Conservation (phyloP, 2,329 filamentous ascomycete species). For the Pestalotiopsis sp. region DNA sequence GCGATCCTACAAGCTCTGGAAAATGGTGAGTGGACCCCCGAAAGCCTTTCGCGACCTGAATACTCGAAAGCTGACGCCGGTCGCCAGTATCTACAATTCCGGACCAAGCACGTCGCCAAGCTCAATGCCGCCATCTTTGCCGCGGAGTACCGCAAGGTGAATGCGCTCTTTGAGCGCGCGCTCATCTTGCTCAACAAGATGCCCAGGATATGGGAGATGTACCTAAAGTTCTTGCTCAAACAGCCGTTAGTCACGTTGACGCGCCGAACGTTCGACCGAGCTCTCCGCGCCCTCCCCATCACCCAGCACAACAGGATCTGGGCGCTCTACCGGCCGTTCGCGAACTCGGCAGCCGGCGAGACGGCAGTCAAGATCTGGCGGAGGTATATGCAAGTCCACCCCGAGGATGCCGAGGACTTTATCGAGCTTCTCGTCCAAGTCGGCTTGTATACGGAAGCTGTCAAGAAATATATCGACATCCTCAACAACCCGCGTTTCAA, state of each 20-base stretch:
- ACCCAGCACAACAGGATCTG: slow-evolving; percentile 97
- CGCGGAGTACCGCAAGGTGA: slow-evolving; percentile 88
- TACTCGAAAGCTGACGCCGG: slow-evolving; percentile 18
- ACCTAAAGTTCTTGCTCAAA: slow-evolving; percentile 84
- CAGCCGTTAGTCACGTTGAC: slow-evolving; percentile 91
- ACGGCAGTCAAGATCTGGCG: slow-evolving; percentile 94
- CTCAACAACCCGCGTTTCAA: slow-evolving; percentile 88
- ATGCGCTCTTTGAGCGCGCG: slow-evolving; percentile 89
- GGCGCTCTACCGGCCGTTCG: slow-evolving; percentile 88
- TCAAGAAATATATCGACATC: slow-evolving; percentile 87
- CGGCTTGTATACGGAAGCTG: slow-evolving; percentile 86
- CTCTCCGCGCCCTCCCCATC: slow-evolving; percentile 85
- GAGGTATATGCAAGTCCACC: slow-evolving; percentile 95
- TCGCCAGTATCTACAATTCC: slow-evolving; percentile 78
- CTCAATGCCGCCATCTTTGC: slow-evolving; percentile 82
- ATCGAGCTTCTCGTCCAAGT: slow-evolving; percentile 85
- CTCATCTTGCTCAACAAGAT: slow-evolving; percentile 97
- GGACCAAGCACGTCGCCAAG: slow-evolving; percentile 77
- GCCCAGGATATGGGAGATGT: slow-evolving; percentile 98
- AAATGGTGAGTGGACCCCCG: slow-evolving; percentile 63
- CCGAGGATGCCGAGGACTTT: slow-evolving; percentile 93
- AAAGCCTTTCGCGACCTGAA: slow-evolving; percentile 15
- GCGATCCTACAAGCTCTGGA: slow-evolving; percentile 98
- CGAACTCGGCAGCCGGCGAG: slow-evolving; percentile 84
- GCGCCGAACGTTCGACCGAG: slow-evolving; percentile 87